These are phyloP conservation scores for Cladophialophora carrionii DNA, from an alignment of 2,329 filamentous ascomycete species.

Conservation along the genomic window DNA sequence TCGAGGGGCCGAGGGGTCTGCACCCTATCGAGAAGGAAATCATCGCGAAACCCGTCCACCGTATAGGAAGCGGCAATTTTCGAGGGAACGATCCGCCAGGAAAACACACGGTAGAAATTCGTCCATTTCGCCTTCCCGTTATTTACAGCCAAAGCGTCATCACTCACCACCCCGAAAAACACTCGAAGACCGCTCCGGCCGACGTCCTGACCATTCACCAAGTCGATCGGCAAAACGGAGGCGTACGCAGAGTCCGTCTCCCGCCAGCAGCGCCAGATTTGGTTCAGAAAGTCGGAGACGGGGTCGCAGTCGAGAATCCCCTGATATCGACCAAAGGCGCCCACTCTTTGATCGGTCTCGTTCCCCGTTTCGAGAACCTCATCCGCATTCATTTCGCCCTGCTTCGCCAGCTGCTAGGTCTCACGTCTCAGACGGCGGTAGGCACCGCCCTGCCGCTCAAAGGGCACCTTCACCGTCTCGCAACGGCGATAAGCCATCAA, in stretches of 20 bases:
- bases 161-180: constrained; percentile 20
- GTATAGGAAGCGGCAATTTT: constrained; percentile 27
- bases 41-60: constrained; percentile 18
- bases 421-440: constrained; percentile 36
- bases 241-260: constrained; percentile 38
- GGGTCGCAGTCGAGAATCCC: constrained; percentile 46
- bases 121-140: constrained; percentile 33
- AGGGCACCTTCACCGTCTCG: constrained; percentile 44
- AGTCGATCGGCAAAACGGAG: constrained; percentile 34
- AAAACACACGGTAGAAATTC: constrained; percentile 30
- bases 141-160: constrained; percentile 21
- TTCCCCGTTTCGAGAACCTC: constrained; percentile 42
- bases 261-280: constrained; percentile 31
- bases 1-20: constrained; percentile 18
- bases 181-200: constrained; percentile 24
- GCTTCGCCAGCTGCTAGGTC: constrained; percentile 40
- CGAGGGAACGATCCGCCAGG: constrained; percentile 29
- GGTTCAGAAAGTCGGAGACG: constrained; percentile 40
- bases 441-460: constrained; percentile 37
- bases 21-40: constrained; percentile 23
- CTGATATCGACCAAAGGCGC: constrained; percentile 44
- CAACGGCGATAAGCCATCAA: constrained; percentile 37
- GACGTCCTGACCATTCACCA: constrained; percentile 33
- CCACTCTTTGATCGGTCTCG: constrained; percentile 30
- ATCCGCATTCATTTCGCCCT: constrained; percentile 43